Conservation (phyloP, 306 rosid genomes). For the Quercus dentata region DNA sequence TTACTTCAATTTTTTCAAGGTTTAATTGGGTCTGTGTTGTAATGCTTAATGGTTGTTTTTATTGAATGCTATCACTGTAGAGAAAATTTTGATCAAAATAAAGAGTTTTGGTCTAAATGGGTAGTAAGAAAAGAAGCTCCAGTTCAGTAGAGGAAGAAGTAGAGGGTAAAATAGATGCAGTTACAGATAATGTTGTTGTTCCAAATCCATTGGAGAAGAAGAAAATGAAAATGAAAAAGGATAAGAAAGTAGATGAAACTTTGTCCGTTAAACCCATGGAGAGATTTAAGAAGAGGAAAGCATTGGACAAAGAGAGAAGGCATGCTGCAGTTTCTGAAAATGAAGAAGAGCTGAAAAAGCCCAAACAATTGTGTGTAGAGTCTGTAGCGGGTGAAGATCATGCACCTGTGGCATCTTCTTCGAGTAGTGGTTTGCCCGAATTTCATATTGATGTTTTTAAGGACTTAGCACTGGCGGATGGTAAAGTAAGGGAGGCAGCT, state of each 20-base stretch:
- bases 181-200: conserved; percentile 12
- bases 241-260: conserved; percentile 19
- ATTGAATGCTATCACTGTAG: neutral
- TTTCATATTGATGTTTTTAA: conserved; percentile 90
- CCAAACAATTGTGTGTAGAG: conserved; percentile 8
- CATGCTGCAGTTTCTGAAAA: conserved; percentile 7
- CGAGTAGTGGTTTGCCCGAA: conserved; percentile 46
- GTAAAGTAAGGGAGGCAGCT: conserved; percentile 50
- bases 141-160: conserved; percentile 31
- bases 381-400: conserved; percentile 11
- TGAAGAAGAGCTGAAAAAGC: conserved; percentile 8
- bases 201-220: conserved; percentile 34
- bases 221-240: conserved; percentile 43
- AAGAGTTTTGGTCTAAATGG: conserved; percentile 25
- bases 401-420: conserved; percentile 10
- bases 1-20: neutral
- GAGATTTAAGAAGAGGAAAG: conserved; percentile 67
- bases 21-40: too few species aligned
- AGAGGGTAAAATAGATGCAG: conserved; percentile 10
- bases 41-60: neutral
- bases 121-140: conserved; percentile 42
- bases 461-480: conserved; percentile 65
- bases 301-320: conserved; percentile 54
- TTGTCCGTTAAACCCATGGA: conserved; percentile 66
- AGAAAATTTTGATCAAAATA: neutral